Conservation (phyloP, 1,284 basidiomycete species). For the Dichomitus squalens region DNA sequence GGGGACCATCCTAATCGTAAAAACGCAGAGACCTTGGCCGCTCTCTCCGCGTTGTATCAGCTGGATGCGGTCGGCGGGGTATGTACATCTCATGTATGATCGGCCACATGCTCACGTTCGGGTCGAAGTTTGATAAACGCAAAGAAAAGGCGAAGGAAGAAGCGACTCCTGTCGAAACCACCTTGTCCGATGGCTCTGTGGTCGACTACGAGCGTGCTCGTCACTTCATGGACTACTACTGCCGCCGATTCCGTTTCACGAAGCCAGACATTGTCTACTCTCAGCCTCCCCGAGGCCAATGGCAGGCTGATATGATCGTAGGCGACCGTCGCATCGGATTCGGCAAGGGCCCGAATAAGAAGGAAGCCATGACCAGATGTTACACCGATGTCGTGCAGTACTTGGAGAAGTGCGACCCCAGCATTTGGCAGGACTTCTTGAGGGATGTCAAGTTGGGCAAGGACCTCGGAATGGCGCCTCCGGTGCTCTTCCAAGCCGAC, state of each 20-base stretch:
- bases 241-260: conserved; percentile 79
- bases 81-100: conserved; percentile 6
- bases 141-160: conserved; percentile 15
- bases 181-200: conserved; percentile 67
- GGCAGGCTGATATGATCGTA: conserved; percentile 87
- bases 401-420: conserved; percentile 81
- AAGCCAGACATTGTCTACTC: conserved; percentile 77
- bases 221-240: conserved; percentile 96
- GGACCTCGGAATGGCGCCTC: conserved; percentile 72
- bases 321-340: conserved; percentile 82
- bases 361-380: conserved; percentile 72
- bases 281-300: conserved; percentile 39
- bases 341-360: conserved; percentile 74
- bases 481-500: conserved; percentile 73
- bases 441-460: conserved; percentile 63
- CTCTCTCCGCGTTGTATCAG: conserved; percentile 73
- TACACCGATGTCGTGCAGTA: conserved; percentile 90
- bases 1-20: conserved; percentile 72
- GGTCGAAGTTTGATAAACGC: conserved; percentile 17
- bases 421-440: conserved; percentile 78
- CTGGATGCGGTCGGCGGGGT: conserved; percentile 64
- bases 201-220: conserved; percentile 80
- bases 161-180: conserved; percentile 25
- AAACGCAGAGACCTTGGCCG: conserved; percentile 77
- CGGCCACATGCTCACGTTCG: background rate